phyloP scores from a whole-genome alignment of 306 rosid genomes.

The Alnus rubra region DNA sequence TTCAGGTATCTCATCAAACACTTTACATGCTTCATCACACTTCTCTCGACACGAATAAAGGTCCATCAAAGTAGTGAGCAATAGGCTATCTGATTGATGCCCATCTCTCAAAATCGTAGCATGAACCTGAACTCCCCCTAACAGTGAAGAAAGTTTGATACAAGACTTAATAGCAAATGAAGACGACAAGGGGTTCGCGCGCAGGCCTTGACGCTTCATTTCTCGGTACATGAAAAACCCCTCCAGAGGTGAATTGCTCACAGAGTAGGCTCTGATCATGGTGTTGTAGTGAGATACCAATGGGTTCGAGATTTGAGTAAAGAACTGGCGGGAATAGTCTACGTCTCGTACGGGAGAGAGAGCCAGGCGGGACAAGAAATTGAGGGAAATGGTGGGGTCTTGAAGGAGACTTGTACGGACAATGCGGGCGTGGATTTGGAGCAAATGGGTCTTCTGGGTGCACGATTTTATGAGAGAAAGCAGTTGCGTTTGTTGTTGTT shows the following conservation, averaged over 20 bases:
- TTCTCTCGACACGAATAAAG: slow-evolving; percentile 59
- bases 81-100: slow-evolving; percentile 52
- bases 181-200: slow-evolving; percentile 53
- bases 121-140: slow-evolving; percentile 72
- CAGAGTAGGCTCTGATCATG: slow-evolving; percentile 66
- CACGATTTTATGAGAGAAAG: slow-evolving; percentile 55
- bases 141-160: slow-evolving; percentile 39
- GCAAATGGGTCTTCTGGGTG: slow-evolving; percentile 48
- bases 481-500: slow-evolving; percentile 9
- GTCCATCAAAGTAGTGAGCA: slow-evolving; percentile 70
- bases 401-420: slow-evolving; percentile 45
- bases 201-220: slow-evolving; percentile 48
- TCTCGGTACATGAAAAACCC: slow-evolving; percentile 57
- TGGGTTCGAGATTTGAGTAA: slow-evolving; percentile 45
- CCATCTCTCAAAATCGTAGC: slow-evolving; percentile 65
- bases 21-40: slow-evolving; percentile 52
- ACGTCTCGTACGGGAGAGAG: slow-evolving; percentile 47
- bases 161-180: slow-evolving; percentile 68
- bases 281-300: slow-evolving; percentile 54
- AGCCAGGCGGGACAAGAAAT: slow-evolving; percentile 59
- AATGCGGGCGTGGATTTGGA: slow-evolving; percentile 78
- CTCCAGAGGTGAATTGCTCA: slow-evolving; percentile 49
- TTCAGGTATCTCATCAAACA: slow-evolving; percentile 70
- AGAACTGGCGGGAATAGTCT: slow-evolving; percentile 55
- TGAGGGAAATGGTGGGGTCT: slow-evolving; percentile 52